Percentiles rank a stretch among this genome's conserved stretches.
phyloP scores from a whole-genome alignment of 768 basidiomycete genomes.

The Coprinopsis sp. region DNA sequence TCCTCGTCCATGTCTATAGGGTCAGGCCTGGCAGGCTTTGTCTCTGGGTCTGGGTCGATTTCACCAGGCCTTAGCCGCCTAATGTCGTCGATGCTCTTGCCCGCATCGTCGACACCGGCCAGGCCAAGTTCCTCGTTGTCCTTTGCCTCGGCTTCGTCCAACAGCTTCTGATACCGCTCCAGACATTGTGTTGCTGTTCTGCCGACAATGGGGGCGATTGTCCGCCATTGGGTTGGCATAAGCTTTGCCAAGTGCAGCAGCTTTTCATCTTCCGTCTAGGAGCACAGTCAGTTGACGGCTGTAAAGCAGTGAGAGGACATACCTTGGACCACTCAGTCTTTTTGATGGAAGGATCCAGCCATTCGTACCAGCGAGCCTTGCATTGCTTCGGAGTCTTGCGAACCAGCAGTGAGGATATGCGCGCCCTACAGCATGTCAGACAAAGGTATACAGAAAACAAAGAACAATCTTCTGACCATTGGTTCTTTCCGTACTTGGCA shows the following conservation, averaged over 20 bases:
- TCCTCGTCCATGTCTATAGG: slow-evolving; percentile 99
- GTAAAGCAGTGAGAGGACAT: slow-evolving; percentile 16
- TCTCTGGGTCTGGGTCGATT: slow-evolving; percentile 98
- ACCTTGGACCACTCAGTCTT: slow-evolving; percentile 99
- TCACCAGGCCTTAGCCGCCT: slow-evolving; percentile 88
- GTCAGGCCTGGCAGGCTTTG: slow-evolving; percentile 95
- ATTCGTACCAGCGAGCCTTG: slow-evolving; percentile 99
- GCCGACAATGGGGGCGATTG: slow-evolving; percentile 97
- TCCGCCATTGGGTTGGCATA: slow-evolving; percentile 99
- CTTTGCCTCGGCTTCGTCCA: slow-evolving; percentile 96
- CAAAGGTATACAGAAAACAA: not conserved
- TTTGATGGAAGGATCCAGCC: slow-evolving; percentile 98
- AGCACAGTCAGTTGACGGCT: not conserved
- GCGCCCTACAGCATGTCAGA: slow-evolving; percentile 59
- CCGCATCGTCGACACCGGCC: slow-evolving; percentile 76
- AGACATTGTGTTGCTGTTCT: slow-evolving; percentile 96
- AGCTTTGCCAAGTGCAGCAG: slow-evolving; percentile 95
- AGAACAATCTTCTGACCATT: slow-evolving; percentile 63
- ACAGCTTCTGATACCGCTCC: slow-evolving; percentile 94
- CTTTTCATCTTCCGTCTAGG: slow-evolving; percentile 95
- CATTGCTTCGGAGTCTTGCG: slow-evolving; percentile 99
- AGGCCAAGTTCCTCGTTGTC: slow-evolving; percentile 94
- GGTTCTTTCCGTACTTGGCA: slow-evolving; percentile 94
- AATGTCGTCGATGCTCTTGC: slow-evolving; percentile 90
- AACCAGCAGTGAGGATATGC: slow-evolving; percentile 95